Base-by-base conservation (phyloP, 495 filamentous ascomycete genomes). In the Clavariopsis aquatica region DNA sequence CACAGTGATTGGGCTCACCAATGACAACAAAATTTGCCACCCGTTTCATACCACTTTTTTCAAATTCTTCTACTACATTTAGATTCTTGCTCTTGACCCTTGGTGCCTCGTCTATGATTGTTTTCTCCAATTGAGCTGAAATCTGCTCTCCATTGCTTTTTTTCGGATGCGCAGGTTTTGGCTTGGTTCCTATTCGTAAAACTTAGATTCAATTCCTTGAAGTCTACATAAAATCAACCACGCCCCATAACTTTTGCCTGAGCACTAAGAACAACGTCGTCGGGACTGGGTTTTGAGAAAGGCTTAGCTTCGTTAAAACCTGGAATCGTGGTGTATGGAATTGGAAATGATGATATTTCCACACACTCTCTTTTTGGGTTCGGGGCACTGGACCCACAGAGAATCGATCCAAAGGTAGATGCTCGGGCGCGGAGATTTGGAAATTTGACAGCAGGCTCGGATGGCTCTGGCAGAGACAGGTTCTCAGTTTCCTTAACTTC, bases 21-120 rank as follows among this genome's bases (percentile, higher is more conserved):
- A 98, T 93, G 5, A 98, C 94, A 13, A 97, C 93, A 78, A 98
- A 98, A 70, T 91, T 97, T 51, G 91, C 92, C 36, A 83, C 85
- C 59, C 88, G 88, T 76, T 97, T 98, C 65, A 80, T 80, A 41
- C 84, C 86, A 23, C 83, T 80, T 61, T 88, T 92, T 69, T 87
- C 83, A 70, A 89, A 94, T 66, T 93, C 93, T 46, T 85, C 83
- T 12, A 93, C 68, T 5, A 98, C 92, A 73, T 98, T 84, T 19
- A 98, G 75, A 59, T 92, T 92, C 72, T 93, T 96, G 72, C 89
- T 92, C 73, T 87, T 92, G 13, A 89, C 84, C 43, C 85, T 85
- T 1, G 89, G 84, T 38, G 85, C 81, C 65, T 91, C 88, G 63
- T 86, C 84, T 15, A 95, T 78, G 51, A 81, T 85, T 31, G 93